Percentiles rank a stretch among this genome's conserved stretches.
phyloP scores from a whole-genome alignment of 2,329 filamentous ascomycete species.

The Hypoxylon sp. region DNA sequence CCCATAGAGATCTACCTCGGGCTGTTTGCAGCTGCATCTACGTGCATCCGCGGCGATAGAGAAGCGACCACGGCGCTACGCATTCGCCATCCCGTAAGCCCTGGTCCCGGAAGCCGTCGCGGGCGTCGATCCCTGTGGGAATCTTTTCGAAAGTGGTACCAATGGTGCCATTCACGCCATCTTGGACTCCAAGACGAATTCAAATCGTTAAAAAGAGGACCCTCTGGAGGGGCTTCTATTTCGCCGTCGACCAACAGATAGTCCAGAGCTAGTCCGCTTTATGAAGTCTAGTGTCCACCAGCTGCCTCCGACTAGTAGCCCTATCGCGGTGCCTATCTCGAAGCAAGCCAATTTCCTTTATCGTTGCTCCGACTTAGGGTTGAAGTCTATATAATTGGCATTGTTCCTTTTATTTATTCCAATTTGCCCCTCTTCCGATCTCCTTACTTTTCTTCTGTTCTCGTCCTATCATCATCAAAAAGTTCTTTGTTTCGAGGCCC shows the following conservation, averaged over 20 bases:
- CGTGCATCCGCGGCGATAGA: conserved; percentile 46
- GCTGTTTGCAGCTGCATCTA: conserved; percentile 48
- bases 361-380: conserved; percentile 32
- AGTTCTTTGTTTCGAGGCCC: conserved; percentile 25
- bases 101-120: conserved; percentile 37
- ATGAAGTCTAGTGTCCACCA: conserved; percentile 39
- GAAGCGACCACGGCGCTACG: conserved; percentile 43
- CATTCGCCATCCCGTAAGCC: conserved; percentile 30
- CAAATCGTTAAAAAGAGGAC: conserved; percentile 30
- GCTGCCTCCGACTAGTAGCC: conserved; percentile 41
- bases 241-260: conserved; percentile 21
- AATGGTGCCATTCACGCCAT: conserved; percentile 49
- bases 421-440: conserved; percentile 9
- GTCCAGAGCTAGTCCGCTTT: conserved; percentile 27
- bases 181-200: conserved; percentile 31
- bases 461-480: conserved; percentile 15
- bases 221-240: conserved; percentile 25
- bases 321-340: conserved; percentile 39
- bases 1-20: conserved; percentile 46
- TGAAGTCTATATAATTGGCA: conserved; percentile 26
- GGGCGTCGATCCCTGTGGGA: conserved; percentile 46
- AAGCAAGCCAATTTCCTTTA: conserved; percentile 44
- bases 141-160: conserved; percentile 43
- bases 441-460: conserved; percentile 8
- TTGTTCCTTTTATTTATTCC: conserved; percentile 35